These are phyloP conservation scores for Nemania bipapillata DNA, from an alignment of 2,329 filamentous ascomycete species.

Conservation along the genomic window DNA sequence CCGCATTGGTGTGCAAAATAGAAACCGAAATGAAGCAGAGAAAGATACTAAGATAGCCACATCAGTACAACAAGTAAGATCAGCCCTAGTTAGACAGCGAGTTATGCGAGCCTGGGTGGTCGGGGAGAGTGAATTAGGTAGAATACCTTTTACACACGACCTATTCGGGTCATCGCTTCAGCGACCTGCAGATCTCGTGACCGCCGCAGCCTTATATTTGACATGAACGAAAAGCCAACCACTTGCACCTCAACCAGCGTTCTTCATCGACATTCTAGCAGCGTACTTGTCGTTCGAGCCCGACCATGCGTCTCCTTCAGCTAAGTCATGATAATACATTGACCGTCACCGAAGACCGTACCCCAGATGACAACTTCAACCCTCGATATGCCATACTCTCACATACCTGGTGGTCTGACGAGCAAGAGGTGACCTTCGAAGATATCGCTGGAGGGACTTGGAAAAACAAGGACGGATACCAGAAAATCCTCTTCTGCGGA, in stretches of 20 bases:
- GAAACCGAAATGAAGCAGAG: no score
- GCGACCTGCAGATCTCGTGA: constrained; percentile 13
- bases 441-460: constrained; percentile 3
- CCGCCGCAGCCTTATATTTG: background rate
- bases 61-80: no score
- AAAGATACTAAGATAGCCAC: no score
- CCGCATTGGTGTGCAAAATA: no score
- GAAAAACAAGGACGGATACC: constrained; percentile 13
- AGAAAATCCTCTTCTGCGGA: constrained; percentile 20
- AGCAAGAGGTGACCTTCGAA: constrained; percentile 8
- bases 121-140: no score
- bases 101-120: no score
- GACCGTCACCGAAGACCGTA: constrained; percentile 5
- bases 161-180: no score
- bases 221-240: background rate
- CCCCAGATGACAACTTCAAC: background rate
- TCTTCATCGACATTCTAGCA: constrained; percentile 2
- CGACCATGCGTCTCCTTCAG: constrained; percentile 6
- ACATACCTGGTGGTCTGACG: constrained; percentile 13
- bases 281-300: background rate
- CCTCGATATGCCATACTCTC: constrained; percentile 11
- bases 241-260: constrained; percentile 2
- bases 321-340: background rate
- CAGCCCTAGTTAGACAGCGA: no score
- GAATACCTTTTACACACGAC: no score